These are phyloP conservation scores for Colletotrichum tabaci DNA, from an alignment of 2,329 filamentous ascomycete genomes.

Conservation along the genomic window DNA sequence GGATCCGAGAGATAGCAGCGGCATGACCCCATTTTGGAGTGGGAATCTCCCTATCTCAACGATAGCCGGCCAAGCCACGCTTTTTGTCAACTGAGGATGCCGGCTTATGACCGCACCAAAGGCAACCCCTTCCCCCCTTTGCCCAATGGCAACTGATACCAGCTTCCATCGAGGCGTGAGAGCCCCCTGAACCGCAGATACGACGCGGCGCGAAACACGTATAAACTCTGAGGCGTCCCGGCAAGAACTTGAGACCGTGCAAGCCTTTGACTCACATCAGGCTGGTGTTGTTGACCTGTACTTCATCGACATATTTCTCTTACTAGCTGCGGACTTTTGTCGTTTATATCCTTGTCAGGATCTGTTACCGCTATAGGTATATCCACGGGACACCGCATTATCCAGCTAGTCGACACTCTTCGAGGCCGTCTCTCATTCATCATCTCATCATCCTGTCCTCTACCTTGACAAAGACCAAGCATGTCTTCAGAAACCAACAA, in stretches of 20 bases:
- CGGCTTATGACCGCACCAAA: neutral
- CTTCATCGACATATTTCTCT: neutral
- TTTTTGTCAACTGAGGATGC: neutral
- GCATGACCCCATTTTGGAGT: conserved; percentile 9
- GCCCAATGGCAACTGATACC: neutral
- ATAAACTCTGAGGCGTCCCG: conserved; percentile 23
- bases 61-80: conserved; percentile 23
- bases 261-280: neutral
- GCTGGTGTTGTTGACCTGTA: neutral
- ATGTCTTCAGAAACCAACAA: conserved; percentile 22
- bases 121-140: neutral
- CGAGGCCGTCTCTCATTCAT: neutral
- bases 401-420: neutral
- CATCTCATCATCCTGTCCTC: too few species aligned
- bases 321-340: neutral
- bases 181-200: neutral
- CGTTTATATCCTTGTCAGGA: neutral
- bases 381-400: neutral
- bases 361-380: neutral
- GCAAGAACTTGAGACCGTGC: neutral
- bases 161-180: neutral
- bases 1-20: conserved; percentile 16
- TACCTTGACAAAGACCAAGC: neutral
- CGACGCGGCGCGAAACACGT: neutral
- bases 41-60: conserved; percentile 24